Percentiles rank a stretch among this genome's conserved stretches.
Evolutionary conservation across 2,329 filamentous ascomycete genomes (phyloP).

Genomic region (Alternaria consortialis): DNA sequence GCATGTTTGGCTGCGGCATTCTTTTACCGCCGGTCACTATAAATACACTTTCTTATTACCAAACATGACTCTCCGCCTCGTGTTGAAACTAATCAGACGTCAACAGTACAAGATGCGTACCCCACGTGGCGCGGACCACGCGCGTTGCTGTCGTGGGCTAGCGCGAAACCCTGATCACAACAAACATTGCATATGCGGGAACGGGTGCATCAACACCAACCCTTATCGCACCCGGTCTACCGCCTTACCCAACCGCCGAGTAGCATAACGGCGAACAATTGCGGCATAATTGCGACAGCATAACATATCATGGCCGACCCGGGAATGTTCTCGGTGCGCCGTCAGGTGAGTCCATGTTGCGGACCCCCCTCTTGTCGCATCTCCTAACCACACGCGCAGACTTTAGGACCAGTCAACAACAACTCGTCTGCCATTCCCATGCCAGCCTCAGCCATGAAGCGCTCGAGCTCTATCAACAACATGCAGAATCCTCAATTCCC

Average conservation of each 20-base stretch:
- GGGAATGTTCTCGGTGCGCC: constrained; percentile 89
- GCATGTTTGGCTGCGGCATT: constrained; percentile 24
- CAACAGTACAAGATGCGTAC: constrained; percentile 14
- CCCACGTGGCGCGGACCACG: constrained; percentile 18
- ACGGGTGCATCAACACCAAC: constrained; percentile 29
- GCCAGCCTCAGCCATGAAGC: constrained; percentile 92
- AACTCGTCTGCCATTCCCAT: constrained; percentile 82
- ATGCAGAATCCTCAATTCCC: constrained; percentile 64
- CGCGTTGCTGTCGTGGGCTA: constrained; percentile 39
- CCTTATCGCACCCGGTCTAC: constrained; percentile 16
- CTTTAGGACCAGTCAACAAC: constrained; percentile 83
- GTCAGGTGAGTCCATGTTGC: constrained; percentile 71
- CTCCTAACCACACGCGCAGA: constrained; percentile 62
- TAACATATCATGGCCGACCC: constrained; percentile 45
- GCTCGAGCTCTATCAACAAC: constrained; percentile 79
- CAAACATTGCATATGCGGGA: constrained; percentile 35
- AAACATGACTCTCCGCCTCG: background rate
- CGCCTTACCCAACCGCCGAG: background rate
- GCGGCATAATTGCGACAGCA: constrained; percentile 16
- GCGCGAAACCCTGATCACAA: constrained; percentile 33
- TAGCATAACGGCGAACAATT: background rate
- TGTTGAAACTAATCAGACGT: constrained; percentile 6
- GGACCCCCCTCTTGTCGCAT: constrained; percentile 24
- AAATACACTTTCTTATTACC: constrained; percentile 4
- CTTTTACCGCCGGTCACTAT: constrained; percentile 18